A percentile compares a stretch with the other conserved stretches of the same genome.
phyloP scores from a whole-genome alignment of 176 grass and related monocot genomes.

The Secale cereale region DNA sequence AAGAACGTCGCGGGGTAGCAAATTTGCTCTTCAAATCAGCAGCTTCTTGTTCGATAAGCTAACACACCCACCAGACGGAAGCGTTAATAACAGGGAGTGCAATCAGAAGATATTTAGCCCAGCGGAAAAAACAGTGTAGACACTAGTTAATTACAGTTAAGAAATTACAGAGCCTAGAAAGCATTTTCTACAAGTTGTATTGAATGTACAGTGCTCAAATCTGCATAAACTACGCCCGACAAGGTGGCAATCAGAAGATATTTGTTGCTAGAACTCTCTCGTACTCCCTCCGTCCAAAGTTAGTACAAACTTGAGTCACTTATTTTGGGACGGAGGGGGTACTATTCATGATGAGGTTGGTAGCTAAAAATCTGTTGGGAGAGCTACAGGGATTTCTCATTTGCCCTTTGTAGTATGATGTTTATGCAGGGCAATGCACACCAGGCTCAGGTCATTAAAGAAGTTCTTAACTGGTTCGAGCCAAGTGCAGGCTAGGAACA shows the following conservation, averaged over 20 bases:
- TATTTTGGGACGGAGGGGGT: too few relatives aligned
- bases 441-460: not conserved
- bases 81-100: conserved; percentile 9
- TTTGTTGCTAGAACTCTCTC: not conserved
- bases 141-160: not conserved
- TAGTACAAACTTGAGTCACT: too few relatives aligned
- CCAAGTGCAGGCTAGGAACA: not conserved
- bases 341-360: not conserved
- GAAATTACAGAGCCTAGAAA: not conserved
- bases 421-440: not conserved
- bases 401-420: not conserved
- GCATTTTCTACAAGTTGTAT: not conserved
- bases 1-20: conserved; percentile 69
- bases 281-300: too few relatives aligned
- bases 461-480: not conserved
- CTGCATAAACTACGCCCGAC: not conserved
- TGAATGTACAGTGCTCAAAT: not conserved
- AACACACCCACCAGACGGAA: conserved; percentile 31
- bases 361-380: not conserved
- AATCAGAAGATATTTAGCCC: conserved; percentile 2
- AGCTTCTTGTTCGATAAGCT: conserved; percentile 90
- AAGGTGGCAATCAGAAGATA: too few relatives aligned
- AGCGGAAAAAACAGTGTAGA: not conserved
- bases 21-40: conserved; percentile 87
- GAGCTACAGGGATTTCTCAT: not conserved